Conservation (phyloP, 2,329 filamentous ascomycete genomes). For the Alternaria gaisen region DNA sequence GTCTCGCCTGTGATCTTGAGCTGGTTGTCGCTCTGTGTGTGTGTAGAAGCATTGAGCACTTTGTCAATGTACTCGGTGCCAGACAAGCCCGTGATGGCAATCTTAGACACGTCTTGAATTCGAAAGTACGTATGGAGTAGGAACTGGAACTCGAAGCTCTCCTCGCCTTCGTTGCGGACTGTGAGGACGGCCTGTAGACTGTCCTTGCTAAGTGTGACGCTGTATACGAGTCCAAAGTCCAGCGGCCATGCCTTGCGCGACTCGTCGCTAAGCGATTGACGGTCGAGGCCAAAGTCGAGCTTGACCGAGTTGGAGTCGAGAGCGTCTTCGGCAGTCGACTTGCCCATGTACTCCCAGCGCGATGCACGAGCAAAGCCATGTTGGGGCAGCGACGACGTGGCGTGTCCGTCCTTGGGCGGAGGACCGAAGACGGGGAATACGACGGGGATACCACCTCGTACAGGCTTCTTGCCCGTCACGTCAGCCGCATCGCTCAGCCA, state of each 20-base stretch:
- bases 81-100: constrained; percentile 78
- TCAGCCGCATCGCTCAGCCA: constrained; percentile 83
- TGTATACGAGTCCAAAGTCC: constrained; percentile 91
- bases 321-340: constrained; percentile 74
- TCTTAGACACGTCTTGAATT: constrained; percentile 81
- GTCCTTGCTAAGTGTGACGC: constrained; percentile 80
- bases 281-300: constrained; percentile 92
- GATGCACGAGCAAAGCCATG: constrained; percentile 94
- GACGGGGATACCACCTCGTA: constrained; percentile 89
- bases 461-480: constrained; percentile 87
- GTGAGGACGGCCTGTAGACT: constrained; percentile 82
- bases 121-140: constrained; percentile 91
- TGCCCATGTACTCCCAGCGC: constrained; percentile 93
- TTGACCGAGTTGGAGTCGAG: constrained; percentile 71
- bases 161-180: constrained; percentile 84
- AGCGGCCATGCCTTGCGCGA: constrained; percentile 80
- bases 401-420: constrained; percentile 75
- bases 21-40: constrained; percentile 70
- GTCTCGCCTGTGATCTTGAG: constrained; percentile 80
- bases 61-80: constrained; percentile 85
- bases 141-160: constrained; percentile 89
- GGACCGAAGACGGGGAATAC: constrained; percentile 93
- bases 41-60: constrained; percentile 69
- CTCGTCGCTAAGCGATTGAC: constrained; percentile 73
- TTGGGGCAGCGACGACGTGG: constrained; percentile 83